Conservation (phyloP, 148 eudicot genomes). For the Fagopyrum homotropicum region DNA sequence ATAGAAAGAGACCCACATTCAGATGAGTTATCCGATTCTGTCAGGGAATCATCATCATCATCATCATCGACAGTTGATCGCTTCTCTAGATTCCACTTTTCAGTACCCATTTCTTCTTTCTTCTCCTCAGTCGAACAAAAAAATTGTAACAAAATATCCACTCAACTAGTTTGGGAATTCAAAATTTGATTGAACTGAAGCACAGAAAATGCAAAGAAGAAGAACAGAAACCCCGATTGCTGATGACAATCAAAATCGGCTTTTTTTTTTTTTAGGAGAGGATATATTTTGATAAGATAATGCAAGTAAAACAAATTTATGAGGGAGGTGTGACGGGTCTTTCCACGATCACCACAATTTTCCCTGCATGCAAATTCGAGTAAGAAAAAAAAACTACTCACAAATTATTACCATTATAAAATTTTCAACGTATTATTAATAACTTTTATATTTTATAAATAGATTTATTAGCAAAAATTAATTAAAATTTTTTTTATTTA, state of each 20-base stretch:
- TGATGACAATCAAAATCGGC: neutral
- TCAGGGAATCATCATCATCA: conserved; percentile 28
- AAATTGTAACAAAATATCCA: conserved; percentile 3
- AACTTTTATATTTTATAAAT: too few relatives aligned
- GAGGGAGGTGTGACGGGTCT: too few relatives aligned
- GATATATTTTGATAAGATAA: neutral
- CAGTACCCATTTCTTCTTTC: conserved; percentile 32
- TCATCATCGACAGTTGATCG: conserved; percentile 17
- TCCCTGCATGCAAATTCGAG: too few relatives aligned
- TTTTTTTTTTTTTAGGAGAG: neutral
- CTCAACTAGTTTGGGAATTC: neutral
- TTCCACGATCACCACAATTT: too few relatives aligned
- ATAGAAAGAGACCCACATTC: conserved; percentile 76
- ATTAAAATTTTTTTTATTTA: too few relatives aligned
- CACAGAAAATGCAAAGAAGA: neutral
- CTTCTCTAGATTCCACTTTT: conserved; percentile 48
- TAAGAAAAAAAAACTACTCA: too few relatives aligned
- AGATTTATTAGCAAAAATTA: too few relatives aligned
- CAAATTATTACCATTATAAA: too few relatives aligned
- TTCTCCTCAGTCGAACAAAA: neutral
- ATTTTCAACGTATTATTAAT: too few relatives aligned
- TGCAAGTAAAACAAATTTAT: neutral
- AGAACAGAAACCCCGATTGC: neutral
- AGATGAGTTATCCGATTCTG: conserved; percentile 24
- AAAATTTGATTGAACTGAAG: too few relatives aligned